phyloP scores from a whole-genome alignment of 192 early-diverging fungal species.

The Coemansia guatemalensis region DNA sequence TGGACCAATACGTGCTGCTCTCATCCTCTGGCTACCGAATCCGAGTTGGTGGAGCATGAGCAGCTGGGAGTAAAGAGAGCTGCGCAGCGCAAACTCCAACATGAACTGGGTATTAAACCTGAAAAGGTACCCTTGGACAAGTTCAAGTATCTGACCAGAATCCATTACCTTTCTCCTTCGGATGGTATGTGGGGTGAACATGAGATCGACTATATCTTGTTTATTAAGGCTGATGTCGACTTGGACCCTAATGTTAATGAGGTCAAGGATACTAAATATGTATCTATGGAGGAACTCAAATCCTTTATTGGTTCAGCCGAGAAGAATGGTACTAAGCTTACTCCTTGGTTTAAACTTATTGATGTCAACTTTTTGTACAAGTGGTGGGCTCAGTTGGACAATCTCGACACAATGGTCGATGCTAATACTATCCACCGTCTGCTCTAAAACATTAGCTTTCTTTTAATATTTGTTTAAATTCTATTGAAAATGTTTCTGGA shows the following conservation, averaged over 20 bases:
- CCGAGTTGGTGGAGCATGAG: conserved; percentile 76
- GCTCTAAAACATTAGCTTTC: no score
- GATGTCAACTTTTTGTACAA: conserved; percentile 89
- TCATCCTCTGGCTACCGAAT: conserved; percentile 81
- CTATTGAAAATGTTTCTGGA: no score
- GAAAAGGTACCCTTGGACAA: conserved; percentile 78
- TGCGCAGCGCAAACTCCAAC: conserved; percentile 91
- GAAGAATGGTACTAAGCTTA: conserved; percentile 64
- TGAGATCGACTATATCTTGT: conserved; percentile 96
- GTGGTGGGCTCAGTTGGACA: conserved; percentile 92
- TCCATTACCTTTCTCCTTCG: conserved; percentile 95
- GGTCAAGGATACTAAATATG: conserved; percentile 78
- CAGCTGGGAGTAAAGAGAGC: conserved; percentile 85
- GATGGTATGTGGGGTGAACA: conserved; percentile 99
- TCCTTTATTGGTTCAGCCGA: conserved; percentile 65
- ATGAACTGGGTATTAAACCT: conserved; percentile 89
- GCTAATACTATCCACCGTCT: conserved; percentile 69
- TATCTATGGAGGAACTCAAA: conserved; percentile 80
- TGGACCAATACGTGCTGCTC: conserved; percentile 99
- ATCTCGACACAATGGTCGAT: conserved; percentile 61
- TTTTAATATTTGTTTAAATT: no score
- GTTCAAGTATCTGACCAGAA: conserved; percentile 88
- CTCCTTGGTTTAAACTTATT: conserved; percentile 97
- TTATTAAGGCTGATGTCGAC: conserved; percentile 77
- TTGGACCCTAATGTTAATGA: conserved; percentile 86